Conservation (phyloP, 2,329 filamentous ascomycete genomes). For the Penicillium sp. region DNA sequence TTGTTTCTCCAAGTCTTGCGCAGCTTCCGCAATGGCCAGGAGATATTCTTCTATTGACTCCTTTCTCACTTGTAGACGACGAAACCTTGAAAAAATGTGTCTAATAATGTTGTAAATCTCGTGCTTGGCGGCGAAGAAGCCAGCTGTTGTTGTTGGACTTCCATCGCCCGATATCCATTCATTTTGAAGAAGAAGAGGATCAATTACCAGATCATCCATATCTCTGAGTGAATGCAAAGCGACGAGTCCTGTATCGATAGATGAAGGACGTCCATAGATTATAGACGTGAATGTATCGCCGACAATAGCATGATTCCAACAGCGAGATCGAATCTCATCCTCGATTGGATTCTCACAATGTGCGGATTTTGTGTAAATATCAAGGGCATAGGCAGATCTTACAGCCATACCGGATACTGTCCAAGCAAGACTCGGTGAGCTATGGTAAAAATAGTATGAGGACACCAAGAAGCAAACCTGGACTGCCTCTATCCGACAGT, state of each 20-base stretch:
- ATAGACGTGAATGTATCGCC: slow-evolving; percentile 31
- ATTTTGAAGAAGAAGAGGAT: slow-evolving; percentile 4
- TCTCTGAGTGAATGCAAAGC: slow-evolving; percentile 23
- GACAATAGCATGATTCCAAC: slow-evolving; percentile 33
- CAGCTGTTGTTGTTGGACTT: slow-evolving; percentile 2
- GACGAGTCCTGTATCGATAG: slow-evolving; percentile 27
- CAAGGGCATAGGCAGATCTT: slow-evolving; percentile 22
- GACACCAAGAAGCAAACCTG: slow-evolving; percentile 20
- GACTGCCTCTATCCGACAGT: slow-evolving; percentile 22
- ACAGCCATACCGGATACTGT: slow-evolving; percentile 20
- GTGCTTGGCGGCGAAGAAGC: slow-evolving; percentile 30
- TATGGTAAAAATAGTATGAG: slow-evolving; percentile 21
- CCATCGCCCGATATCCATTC: slow-evolving; percentile 13
- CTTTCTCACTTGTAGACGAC: slow-evolving; percentile 21
- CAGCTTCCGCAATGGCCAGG: slow-evolving; percentile 9
- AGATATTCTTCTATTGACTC: slow-evolving; percentile 7
- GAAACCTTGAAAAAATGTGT: slow-evolving; percentile 27
- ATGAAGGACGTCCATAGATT: slow-evolving; percentile 32
- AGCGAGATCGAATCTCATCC: slow-evolving; percentile 30
- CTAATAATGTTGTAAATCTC: slow-evolving; percentile 31
- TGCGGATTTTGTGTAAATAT: slow-evolving; percentile 15
- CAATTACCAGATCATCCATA: slow-evolving; percentile 24
- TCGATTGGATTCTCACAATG: slow-evolving; percentile 7
- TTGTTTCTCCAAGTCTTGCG: slow-evolving; percentile 6
- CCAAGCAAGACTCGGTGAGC: slow-evolving; percentile 23